phyloP scores from a whole-genome alignment of 169 alveolate genomes.

The Plasmodium vinckei region DNA sequence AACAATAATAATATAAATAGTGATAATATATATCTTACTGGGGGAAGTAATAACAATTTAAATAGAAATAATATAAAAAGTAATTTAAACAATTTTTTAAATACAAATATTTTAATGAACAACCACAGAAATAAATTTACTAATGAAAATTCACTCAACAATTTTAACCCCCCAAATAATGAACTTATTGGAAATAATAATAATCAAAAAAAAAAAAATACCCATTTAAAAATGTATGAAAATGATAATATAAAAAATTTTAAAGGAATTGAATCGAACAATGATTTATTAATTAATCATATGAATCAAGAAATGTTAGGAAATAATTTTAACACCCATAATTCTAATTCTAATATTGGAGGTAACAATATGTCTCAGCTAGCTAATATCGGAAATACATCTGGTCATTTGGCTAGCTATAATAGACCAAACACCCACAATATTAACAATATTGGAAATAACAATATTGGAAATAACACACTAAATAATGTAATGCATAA shows the following conservation, averaged over 20 bases:
- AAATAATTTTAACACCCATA: neutral
- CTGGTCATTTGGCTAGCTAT: too few species aligned
- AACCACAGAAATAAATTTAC: neutral
- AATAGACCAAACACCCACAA: too few species aligned
- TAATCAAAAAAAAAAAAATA: neutral
- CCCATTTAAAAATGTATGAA: neutral
- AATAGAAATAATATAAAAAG: constrained; percentile 7
- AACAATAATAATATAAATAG: constrained; percentile 18
- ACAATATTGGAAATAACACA: constrained; percentile 1
- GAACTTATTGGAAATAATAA: constrained; percentile 6
- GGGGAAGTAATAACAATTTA: neutral
- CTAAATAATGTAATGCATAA: neutral
- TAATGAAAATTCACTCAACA: constrained; percentile 24
- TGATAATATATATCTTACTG: constrained; percentile 14
- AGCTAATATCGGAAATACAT: neutral
- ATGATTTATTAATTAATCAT: neutral
- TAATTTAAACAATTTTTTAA: constrained; percentile 27
- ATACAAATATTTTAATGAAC: neutral
- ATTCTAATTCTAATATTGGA: neutral
- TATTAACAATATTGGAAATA: neutral
- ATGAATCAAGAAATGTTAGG: neutral
- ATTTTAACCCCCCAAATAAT: constrained; percentile 34
- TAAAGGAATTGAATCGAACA: neutral
- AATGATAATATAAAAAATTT: neutral
- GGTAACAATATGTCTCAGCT: constrained; percentile 1